These are phyloP conservation scores for Chlorella sorokiniana DNA, from an alignment of 139 green algal species.

Conservation along the genomic window DNA sequence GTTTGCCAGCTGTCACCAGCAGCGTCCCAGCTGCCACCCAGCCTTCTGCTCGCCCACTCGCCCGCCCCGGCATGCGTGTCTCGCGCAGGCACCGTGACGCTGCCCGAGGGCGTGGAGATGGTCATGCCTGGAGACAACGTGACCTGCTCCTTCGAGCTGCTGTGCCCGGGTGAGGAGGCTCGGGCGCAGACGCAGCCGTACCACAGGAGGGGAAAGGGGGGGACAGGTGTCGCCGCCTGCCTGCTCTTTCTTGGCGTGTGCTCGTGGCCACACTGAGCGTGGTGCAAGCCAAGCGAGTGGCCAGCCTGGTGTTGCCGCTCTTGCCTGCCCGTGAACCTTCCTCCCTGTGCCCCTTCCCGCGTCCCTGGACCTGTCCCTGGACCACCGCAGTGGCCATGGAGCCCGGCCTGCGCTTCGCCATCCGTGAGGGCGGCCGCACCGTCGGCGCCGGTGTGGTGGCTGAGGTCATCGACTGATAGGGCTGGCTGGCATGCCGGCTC, in stretches of 20 bases:
- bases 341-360: no score
- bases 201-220: no score
- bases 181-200: no score
- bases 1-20: background rate
- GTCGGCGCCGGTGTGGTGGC: conserved; percentile 95
- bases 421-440: conserved; percentile 93
- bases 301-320: no score
- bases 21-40: background rate
- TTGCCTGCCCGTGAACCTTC: background rate
- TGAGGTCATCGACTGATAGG: conserved; percentile 51
- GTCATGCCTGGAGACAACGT: conserved; percentile 99
- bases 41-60: background rate
- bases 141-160: conserved; percentile 84
- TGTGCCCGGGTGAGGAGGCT: conserved; percentile 36
- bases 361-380: background rate
- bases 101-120: conserved; percentile 91
- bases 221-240: no score
- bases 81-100: conserved; percentile 73
- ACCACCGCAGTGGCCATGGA: conserved; percentile 73
- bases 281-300: no score
- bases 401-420: conserved; percentile 91
- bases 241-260: no score
- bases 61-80: background rate
- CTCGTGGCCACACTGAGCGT: no score
- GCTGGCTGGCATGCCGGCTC: background rate